phyloP scores from a whole-genome alignment of 305 asterid genomes.

The Fraxinus paxiana region DNA sequence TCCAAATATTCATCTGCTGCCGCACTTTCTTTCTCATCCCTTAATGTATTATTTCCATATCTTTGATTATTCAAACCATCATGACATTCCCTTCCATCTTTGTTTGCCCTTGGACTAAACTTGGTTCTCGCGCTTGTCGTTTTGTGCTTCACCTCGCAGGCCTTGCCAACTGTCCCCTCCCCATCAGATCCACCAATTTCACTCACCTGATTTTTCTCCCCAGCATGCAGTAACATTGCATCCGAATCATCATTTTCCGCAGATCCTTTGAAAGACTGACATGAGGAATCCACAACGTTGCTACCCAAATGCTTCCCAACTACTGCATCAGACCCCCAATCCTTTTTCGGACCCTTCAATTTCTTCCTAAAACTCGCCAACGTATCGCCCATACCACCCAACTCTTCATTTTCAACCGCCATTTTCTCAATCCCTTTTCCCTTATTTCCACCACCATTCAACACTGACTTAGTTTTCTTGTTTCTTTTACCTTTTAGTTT shows the following conservation, averaged over 20 bases:
- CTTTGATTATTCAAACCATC: slow-evolving; percentile 26
- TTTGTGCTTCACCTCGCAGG: slow-evolving; percentile 30
- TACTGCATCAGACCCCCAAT: slow-evolving; percentile 34
- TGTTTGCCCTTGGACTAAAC: slow-evolving; percentile 30
- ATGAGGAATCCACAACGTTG: slow-evolving; percentile 28
- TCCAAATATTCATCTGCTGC: slow-evolving; percentile 45
- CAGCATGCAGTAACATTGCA: slow-evolving; percentile 26
- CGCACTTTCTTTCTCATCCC: slow-evolving; percentile 34
- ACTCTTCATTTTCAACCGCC: slow-evolving; percentile 45
- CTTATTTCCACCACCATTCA: slow-evolving; percentile 40
- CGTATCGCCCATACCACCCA: slow-evolving; percentile 84
- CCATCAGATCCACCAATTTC: slow-evolving; percentile 34
- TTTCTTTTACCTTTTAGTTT: slow-evolving; percentile 59
- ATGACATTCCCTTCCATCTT: slow-evolving; percentile 24
- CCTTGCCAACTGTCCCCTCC: slow-evolving; percentile 31
- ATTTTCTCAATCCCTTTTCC: slow-evolving; percentile 38
- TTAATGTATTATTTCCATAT: slow-evolving; percentile 24
- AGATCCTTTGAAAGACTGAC: slow-evolving; percentile 33
- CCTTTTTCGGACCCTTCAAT: slow-evolving; percentile 72
- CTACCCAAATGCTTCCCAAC: slow-evolving; percentile 30
- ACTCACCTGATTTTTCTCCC: slow-evolving; percentile 30
- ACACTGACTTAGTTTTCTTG: slow-evolving; percentile 54
- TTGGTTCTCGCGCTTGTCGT: slow-evolving; percentile 41
- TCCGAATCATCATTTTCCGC: slow-evolving; percentile 28
- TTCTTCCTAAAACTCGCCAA: slow-evolving; percentile 84